Base-by-base conservation (phyloP, 495 filamentous ascomycete species). In the Penicillium verhagenii region DNA sequence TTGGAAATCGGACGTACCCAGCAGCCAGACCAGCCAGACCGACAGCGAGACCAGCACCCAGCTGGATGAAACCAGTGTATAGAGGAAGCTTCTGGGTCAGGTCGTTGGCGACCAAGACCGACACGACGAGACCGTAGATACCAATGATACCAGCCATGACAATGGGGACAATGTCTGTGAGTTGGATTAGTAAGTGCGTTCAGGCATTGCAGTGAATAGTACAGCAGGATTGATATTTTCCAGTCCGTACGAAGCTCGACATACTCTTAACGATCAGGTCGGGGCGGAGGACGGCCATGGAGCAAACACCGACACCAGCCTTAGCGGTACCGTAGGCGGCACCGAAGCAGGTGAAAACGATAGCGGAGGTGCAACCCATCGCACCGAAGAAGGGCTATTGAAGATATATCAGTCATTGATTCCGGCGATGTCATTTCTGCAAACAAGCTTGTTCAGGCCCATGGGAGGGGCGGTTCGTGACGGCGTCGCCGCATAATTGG, bases 71-170 rank as follows among this genome's bases (percentile, higher is more conserved):
- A 52, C 89, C 87, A 46, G 92, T 93, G 80, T 88, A 99, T 47
- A 99, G 86, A 50, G 95, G 80, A 53, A 89, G 77, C 50, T 87
- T 58, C 77, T 99, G 95, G 58, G 77, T 80, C 61, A 99, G 80
- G 64, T 86, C 85, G 75, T 95, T 92, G 64, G 95, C 96, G 73
- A 99, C 92, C 70, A 99, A 75, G 74, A 99, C 94, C 4, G 93
- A 97, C 50, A 99, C 94, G 79, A 99, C 94, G 49, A 99, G 85
- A 65, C 94, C 94, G 82, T 99, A 99, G 77, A 99, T 99, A 87
- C 89, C 95, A 75, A 99, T 97, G 79, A 99, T 99, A 97, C 94
- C 94, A 81, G 94, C 94, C 94, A 99, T 99, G 84, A 99, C 96
- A 75, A 98, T 94, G 68, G 94, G 94, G 55, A 98, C 92, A 70